These are phyloP conservation scores for Aspergillus fructus DNA, from an alignment of 2,329 filamentous ascomycete species.

Conservation along the genomic window DNA sequence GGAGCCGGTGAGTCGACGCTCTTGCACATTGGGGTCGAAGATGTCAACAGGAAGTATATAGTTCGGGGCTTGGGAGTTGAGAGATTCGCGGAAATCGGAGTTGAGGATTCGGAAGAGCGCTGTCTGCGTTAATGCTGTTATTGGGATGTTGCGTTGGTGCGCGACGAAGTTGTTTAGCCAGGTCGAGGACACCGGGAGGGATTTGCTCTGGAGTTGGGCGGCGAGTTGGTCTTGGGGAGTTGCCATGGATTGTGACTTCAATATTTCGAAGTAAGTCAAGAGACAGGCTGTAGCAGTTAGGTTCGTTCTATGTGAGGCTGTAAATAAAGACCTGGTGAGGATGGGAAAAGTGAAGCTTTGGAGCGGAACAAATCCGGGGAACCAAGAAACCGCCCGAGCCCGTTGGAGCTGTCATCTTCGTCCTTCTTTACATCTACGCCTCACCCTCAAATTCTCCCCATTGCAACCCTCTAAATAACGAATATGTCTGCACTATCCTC, in stretches of 20 bases:
- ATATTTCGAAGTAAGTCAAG: neutral
- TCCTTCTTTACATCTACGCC: slow-evolving; percentile 1
- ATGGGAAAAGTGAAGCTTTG: slow-evolving; percentile 7
- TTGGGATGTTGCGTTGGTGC: slow-evolving; percentile 55
- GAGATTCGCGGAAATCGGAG: slow-evolving; percentile 68
- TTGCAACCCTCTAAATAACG: neutral
- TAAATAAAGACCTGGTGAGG: neutral
- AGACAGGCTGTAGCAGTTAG: neutral
- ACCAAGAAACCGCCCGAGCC: slow-evolving; percentile 19
- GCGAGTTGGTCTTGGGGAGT: slow-evolving; percentile 37
- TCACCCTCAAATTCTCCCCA: slow-evolving; percentile 15
- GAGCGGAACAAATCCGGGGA: slow-evolving; percentile 19
- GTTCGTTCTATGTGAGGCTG: neutral
- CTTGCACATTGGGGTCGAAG: slow-evolving; percentile 54
- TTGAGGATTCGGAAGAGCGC: slow-evolving; percentile 77
- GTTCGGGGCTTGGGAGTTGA: slow-evolving; percentile 48
- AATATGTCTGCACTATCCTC: slow-evolving; percentile 61
- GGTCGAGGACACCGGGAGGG: slow-evolving; percentile 53
- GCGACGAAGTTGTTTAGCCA: slow-evolving; percentile 68
- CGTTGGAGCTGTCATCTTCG: slow-evolving; percentile 1
- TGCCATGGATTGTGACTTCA: slow-evolving; percentile 21
- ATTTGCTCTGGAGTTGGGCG: slow-evolving; percentile 56
- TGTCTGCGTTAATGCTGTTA: slow-evolving; percentile 73
- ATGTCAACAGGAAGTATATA: slow-evolving; percentile 58
- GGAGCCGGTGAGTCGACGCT: slow-evolving; percentile 59